Percentiles rank a stretch among this genome's conserved stretches.
phyloP scores from a whole-genome alignment of 345 rosid species.

The Angophora floribunda region DNA sequence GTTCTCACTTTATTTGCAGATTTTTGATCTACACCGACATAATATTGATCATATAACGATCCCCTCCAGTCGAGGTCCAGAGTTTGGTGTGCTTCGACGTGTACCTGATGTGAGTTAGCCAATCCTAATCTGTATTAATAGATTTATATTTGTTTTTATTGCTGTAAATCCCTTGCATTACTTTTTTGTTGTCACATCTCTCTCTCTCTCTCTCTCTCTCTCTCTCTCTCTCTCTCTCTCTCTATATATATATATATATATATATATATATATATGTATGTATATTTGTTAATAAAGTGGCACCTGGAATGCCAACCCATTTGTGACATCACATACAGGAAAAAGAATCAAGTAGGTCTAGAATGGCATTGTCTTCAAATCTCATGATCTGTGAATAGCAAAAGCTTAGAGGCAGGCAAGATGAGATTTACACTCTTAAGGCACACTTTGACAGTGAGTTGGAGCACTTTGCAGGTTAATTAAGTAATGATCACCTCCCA shows the following conservation, averaged over 20 bases:
- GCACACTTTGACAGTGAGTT: not conserved
- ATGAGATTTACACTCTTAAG: not conserved
- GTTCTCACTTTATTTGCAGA: conserved; percentile 22
- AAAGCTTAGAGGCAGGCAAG: not conserved
- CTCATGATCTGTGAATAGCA: not conserved
- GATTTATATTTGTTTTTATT: not conserved
- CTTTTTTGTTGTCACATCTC: not conserved
- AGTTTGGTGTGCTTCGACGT: conserved; percentile 82
- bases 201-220: not conserved
- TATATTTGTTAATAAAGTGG: not conserved
- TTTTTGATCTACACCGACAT: conserved; percentile 91
- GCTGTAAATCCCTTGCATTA: not conserved
- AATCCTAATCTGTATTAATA: not conserved
- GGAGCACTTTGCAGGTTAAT: not conserved
- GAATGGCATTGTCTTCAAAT: not conserved
- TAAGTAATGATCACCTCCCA: not conserved
- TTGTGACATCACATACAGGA: not conserved
- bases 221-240: not conserved
- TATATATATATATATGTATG: not conserved
- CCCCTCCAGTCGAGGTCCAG: conserved; percentile 69
- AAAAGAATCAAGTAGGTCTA: not conserved
- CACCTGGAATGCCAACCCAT: not conserved
- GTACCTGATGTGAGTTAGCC: conserved; percentile 68
- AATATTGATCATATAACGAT: conserved; percentile 87
- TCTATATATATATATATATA: not conserved